Evolutionary conservation across 371 early-diverging fungal genomes (phyloP).

Genomic region (Sporodiniella umbellata): DNA sequence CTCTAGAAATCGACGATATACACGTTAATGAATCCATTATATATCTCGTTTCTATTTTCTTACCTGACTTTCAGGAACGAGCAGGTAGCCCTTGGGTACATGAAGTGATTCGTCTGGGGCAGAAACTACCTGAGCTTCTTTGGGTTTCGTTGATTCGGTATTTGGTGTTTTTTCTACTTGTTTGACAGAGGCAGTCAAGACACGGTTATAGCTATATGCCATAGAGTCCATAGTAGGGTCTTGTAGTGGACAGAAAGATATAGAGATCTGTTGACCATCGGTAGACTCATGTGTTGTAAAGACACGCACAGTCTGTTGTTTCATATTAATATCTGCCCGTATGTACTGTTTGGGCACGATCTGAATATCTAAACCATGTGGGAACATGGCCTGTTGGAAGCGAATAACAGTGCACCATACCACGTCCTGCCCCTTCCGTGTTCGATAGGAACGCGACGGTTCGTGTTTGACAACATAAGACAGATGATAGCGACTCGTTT

Average conservation of each 20-base stretch:
- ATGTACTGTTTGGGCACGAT: conserved; percentile 26
- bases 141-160: not conserved
- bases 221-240: not conserved
- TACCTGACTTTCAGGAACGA: conserved; percentile 47
- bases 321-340: conserved; percentile 24
- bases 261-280: conserved; percentile 37
- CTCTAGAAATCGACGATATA: conserved; percentile 7
- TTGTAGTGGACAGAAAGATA: conserved; percentile 15
- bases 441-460: conserved; percentile 34
- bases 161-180: not conserved
- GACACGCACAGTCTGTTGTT: conserved; percentile 28
- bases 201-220: conserved; percentile 4
- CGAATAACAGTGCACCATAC: conserved; percentile 47
- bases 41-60: not conserved
- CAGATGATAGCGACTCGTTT: conserved; percentile 23
- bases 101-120: conserved; percentile 4
- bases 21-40: no score
- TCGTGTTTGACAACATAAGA: conserved; percentile 39
- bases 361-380: conserved; percentile 35
- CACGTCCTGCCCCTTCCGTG: conserved; percentile 11
- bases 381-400: conserved; percentile 30
- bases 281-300: conserved; percentile 33
- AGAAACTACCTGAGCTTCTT: not conserved
- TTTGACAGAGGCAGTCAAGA: not conserved
- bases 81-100: conserved; percentile 44